Base-by-base conservation (phyloP, 1,139 yeast genomes). In the Arxiozyma slooffiae region DNA sequence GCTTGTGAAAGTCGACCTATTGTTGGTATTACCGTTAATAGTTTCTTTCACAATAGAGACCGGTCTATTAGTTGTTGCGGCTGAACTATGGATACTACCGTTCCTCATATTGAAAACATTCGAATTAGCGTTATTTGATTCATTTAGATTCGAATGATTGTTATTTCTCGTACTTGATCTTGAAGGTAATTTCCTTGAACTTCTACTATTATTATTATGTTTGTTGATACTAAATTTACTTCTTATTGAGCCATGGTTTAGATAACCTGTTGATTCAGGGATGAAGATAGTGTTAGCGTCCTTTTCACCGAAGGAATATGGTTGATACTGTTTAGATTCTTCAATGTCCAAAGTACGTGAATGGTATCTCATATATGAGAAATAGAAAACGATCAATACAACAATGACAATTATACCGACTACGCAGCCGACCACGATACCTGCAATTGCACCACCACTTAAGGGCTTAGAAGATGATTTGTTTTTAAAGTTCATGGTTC, bases 381-480 rank as follows among this genome's bases (percentile, higher is more conserved):
- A 62, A 50, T 78, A 68, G 58, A 78, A 71, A 46, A 77, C 58
- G 4, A 76, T 55, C 4, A 72, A 55, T 9, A 53, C 22, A 1
- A 67, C 66, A 0, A 68, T 70, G 17, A 79, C 48, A 2, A 71
- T 60, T 0, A 71, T 72, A 44, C 86, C 88, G 4, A 71, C 72
- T 1, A 82, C 69, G 1, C 74, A 70, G 14, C 89, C 89, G 47
- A 82, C 74, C 1, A 79, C 86, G 11, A 81, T 78, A 44, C 89
- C 90, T 1, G 84, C 89, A 55, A 82, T 80, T 18, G 82, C 82
- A 24, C 90, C 90, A 8, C 77, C 74, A 6, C 80, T 72, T 41
- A 79, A 55, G 16, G 53, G 47, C 7, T 49, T 41, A n/a, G n/a
- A n/a, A n/a, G 57, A 48, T 16, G 58, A 62, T 30, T 53, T 50